These are phyloP conservation scores for Adansonia madagascariensis DNA, from an alignment of 441 rosid genomes.

Conservation along the genomic window DNA sequence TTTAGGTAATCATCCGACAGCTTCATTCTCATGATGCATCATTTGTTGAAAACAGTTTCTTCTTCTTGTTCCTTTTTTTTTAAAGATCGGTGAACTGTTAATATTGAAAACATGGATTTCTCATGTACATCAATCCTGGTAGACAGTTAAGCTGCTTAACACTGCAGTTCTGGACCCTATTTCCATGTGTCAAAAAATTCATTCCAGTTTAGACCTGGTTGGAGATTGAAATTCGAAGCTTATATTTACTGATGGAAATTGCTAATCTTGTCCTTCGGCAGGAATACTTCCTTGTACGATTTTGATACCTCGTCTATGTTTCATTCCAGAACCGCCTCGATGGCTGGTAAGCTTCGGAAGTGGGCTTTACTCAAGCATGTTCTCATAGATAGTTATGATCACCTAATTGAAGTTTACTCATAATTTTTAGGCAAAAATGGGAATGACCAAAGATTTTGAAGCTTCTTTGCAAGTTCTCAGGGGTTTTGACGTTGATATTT, in stretches of 20 bases:
- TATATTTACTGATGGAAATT: slow-evolving; percentile 14
- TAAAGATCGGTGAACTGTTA: slow-evolving; percentile 12
- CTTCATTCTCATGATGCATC: slow-evolving; percentile 23
- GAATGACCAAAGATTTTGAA: slow-evolving; percentile 87
- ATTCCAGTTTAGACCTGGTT: neutral
- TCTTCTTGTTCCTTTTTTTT: neutral
- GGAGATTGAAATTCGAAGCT: neutral
- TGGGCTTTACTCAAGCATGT: slow-evolving; percentile 25
- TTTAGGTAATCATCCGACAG: slow-evolving; percentile 58
- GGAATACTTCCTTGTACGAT: slow-evolving; percentile 80
- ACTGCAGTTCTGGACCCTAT: neutral
- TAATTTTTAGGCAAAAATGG: slow-evolving; percentile 80
- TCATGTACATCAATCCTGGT: neutral
- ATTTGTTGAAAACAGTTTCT: neutral
- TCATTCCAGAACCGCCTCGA: slow-evolving; percentile 93
- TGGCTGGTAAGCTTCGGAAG: slow-evolving; percentile 70
- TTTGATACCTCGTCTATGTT: slow-evolving; percentile 81
- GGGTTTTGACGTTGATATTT: slow-evolving; percentile 82
- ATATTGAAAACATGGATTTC: neutral
- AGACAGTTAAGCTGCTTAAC: neutral
- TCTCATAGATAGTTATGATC: neutral
- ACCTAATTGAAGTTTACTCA: slow-evolving; percentile 16
- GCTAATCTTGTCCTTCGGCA: slow-evolving; percentile 37
- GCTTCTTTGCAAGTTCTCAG: slow-evolving; percentile 87
- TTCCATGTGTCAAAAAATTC: neutral